Evolutionary conservation across 2,329 filamentous ascomycete species (phyloP).

Genomic region (Sporothrix euskadiensis): DNA sequence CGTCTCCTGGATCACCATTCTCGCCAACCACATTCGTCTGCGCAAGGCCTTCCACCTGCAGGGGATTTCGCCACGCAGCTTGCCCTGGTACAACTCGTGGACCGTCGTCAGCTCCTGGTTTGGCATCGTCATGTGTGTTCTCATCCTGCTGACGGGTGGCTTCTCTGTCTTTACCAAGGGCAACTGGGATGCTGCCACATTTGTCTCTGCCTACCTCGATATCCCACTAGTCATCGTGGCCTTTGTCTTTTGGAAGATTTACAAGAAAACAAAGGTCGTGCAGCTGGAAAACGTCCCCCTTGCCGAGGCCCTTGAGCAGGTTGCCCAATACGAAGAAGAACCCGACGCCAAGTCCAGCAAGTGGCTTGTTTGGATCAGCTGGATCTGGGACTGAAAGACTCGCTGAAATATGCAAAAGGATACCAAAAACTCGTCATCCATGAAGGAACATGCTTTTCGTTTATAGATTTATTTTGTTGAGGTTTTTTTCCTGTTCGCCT

Average conservation of each 20-base stretch:
- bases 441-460: background rate
- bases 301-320: conserved; percentile 52
- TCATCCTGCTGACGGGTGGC: conserved; percentile 68
- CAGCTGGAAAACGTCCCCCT: conserved; percentile 48
- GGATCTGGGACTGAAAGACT: conserved; percentile 23
- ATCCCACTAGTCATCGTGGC: conserved; percentile 53
- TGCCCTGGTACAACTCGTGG: conserved; percentile 66
- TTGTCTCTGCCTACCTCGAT: conserved; percentile 62
- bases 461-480: background rate
- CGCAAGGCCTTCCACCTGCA: conserved; percentile 51
- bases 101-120: conserved; percentile 51
- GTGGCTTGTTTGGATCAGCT: conserved; percentile 20
- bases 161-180: conserved; percentile 64
- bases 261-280: conserved; percentile 26
- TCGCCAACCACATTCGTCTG: conserved; percentile 64
- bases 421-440: background rate
- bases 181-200: conserved; percentile 58
- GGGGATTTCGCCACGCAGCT: conserved; percentile 48
- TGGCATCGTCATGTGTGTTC: conserved; percentile 37
- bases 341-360: background rate
- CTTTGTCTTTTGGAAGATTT: conserved; percentile 28
- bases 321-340: conserved; percentile 37
- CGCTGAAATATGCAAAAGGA: background rate
- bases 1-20: conserved; percentile 70
- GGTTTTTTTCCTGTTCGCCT: background rate